Base-by-base conservation (phyloP, 371 early-diverging fungal species). In the Furculomyces boomerangus region DNA sequence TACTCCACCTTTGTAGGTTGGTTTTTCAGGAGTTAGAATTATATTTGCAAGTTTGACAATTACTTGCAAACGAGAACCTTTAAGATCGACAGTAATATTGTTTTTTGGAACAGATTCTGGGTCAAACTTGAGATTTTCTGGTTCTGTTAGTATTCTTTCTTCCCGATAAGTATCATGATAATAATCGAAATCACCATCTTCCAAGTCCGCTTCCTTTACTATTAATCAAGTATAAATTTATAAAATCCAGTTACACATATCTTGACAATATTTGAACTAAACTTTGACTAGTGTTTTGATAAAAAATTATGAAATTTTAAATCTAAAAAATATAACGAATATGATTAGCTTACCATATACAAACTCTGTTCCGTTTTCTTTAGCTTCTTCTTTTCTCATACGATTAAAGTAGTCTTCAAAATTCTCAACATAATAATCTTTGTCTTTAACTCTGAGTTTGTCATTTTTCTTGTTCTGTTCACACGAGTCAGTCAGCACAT, bases 1-100 rank as follows among this genome's bases (percentile, higher is more conserved):
- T 37, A 44, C 45, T 1, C 77, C 76, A 7, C 80, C 82, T 18
- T 27, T 26, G 57, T 74, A 77, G 0, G 18, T 53, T 0, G 80
- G 75, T 20, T 71, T 71, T 41, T 72, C 75, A 16, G 78, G 80
- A 3, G 75, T 71, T 51, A 83, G 58, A 37, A 65, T 60, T 31
- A 80, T 76, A 57, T 60, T 71, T 29, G 78, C 76, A 47, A 81
- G 57, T 59, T 81, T 80, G 64, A 78, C 69, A 26, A 83, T 80
- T 27, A 81, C 81, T 50, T 83, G 80, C 10, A 81, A 56, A 13
- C 55, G 46, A 8, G 62, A 53, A 29, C 61, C 71, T 13, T 55
- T 57, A 43, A 80, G 57, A 41, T 60, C 28, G 7, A 40, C 25
- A n/a, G 27, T 22, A 22, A 5, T 2, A 45, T 47, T 16, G 45